Base-by-base conservation (phyloP, 164 flowering plant genomes). In the Chimonanthus salicifolius region DNA sequence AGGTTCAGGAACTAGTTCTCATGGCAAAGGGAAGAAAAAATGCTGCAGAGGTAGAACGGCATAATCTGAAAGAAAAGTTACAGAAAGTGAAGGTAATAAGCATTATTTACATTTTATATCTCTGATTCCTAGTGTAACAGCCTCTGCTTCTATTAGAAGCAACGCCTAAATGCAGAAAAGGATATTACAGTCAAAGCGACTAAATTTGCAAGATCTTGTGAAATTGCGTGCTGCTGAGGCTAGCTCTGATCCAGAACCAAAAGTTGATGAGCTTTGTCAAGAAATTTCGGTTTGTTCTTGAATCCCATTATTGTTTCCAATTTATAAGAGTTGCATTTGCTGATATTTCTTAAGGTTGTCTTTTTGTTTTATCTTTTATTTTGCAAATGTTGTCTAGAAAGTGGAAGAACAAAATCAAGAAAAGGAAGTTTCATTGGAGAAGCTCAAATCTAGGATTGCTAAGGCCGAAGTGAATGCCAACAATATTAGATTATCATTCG, bases 201-300 rank as follows among this genome's bases (percentile, higher is more conserved):
- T 85, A 21, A 82, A 67, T 7, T 46, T 92, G 76, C 82, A 68
- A 74, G 97, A 94, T 83, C 33, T 85, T 74, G 84, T 86, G 78
- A 88, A 84, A n/a, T 82, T 87, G 47, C 76, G 66, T 79, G 83
- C 70, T 70, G 75, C 84, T 76, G 92, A 85, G 80, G 67, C 86
- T 72, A 81, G 72, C 76, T 46, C 79, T 4, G 69, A 77, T 49
- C 58, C 83, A 73, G 69, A 79, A 54, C 83, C 97, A 50, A 77
- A 79, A 69, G 88, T 83, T 75, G 90, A 91, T 82, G 98, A 96
- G 82, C 87, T 88, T 62, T 76, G 45, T 71, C 83, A 80, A 82
- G 99, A 94, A 78, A 84, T 90, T 71, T 80, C 79, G 73, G 99
- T 92, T 74, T 71, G 99, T 87, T 71, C 62, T 77, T n/a, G 10